Evolutionary conservation across 2,329 filamentous ascomycete species (phyloP).

Genomic region (Leptographium galeiforme): DNA sequence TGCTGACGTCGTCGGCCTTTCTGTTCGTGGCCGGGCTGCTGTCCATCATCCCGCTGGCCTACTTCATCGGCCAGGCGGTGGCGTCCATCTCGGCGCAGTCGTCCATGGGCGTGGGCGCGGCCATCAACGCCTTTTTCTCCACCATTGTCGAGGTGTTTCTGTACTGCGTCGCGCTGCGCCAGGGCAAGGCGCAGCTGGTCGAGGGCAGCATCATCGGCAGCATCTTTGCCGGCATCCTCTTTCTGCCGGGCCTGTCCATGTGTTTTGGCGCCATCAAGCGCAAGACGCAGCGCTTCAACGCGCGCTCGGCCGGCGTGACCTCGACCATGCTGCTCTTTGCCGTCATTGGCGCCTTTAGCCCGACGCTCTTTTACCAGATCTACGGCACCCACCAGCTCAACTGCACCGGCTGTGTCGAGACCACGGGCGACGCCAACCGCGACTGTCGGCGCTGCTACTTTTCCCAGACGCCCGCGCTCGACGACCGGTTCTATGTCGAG

Average conservation of each 20-base stretch:
- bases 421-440: slow-evolving; percentile 26
- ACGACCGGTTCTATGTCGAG: slow-evolving; percentile 79
- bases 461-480: slow-evolving; percentile 68
- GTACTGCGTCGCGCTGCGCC: slow-evolving; percentile 83
- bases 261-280: slow-evolving; percentile 96
- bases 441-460: slow-evolving; percentile 94
- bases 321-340: slow-evolving; percentile 97
- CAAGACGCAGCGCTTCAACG: slow-evolving; percentile 97
- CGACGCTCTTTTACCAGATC: slow-evolving; percentile 95
- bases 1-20: slow-evolving; percentile 71
- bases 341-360: slow-evolving; percentile 86
- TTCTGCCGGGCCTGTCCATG: slow-evolving; percentile 92
- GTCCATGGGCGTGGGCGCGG: slow-evolving; percentile 93
- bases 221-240: slow-evolving; percentile 92
- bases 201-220: slow-evolving; percentile 96
- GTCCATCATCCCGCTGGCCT: slow-evolving; percentile 91
- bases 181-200: slow-evolving; percentile 85
- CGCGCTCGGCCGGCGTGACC: slow-evolving; percentile 87
- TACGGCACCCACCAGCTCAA: slow-evolving; percentile 95
- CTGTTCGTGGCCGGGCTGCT: slow-evolving; percentile 73
- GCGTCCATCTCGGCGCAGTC: slow-evolving; percentile 97
- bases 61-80: slow-evolving; percentile 97
- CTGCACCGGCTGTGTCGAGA: slow-evolving; percentile 53
- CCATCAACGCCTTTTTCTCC: slow-evolving; percentile 96
- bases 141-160: slow-evolving; percentile 96